phyloP scores from a whole-genome alignment of 2,329 filamentous ascomycete genomes.

The Sclerotinia spermophila region DNA sequence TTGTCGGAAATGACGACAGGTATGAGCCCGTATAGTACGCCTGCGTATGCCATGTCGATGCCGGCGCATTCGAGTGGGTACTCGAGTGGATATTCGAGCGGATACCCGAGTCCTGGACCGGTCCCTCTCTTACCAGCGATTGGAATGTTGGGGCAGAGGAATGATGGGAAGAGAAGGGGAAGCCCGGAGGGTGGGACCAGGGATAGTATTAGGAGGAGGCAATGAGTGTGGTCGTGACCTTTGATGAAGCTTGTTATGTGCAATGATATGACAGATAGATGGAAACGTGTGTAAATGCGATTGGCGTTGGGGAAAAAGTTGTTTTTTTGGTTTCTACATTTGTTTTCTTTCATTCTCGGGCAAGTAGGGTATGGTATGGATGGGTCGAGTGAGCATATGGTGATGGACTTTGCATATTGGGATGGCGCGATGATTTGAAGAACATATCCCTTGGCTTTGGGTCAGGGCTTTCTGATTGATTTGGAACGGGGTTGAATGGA shows the following conservation, averaged over 20 bases:
- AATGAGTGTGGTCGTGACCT: slow-evolving; percentile 28
- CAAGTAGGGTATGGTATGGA: background rate
- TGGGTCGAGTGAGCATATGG: slow-evolving; percentile 1
- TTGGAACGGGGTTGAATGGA: slow-evolving; percentile 26
- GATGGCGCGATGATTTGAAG: slow-evolving; percentile 13
- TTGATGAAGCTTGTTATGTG: background rate
- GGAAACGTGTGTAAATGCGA: slow-evolving; percentile 6
- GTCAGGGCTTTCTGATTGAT: slow-evolving; percentile 14
- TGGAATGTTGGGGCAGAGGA: slow-evolving; percentile 27
- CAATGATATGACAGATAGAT: background rate
- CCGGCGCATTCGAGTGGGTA: slow-evolving; percentile 22
- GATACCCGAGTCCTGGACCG: slow-evolving; percentile 43
- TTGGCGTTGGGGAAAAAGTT: slow-evolving; percentile 7
- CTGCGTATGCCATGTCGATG: slow-evolving; percentile 47
- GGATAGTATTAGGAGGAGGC: slow-evolving; percentile 46
- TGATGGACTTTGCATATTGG: slow-evolving; percentile 15
- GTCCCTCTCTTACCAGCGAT: slow-evolving; percentile 40
- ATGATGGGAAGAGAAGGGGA: slow-evolving; percentile 49
- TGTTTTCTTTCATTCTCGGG: background rate
- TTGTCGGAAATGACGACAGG: slow-evolving; percentile 63
- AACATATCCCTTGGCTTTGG: slow-evolving; percentile 5
- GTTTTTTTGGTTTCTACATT: background rate
- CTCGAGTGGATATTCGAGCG: slow-evolving; percentile 26
- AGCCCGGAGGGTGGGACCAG: slow-evolving; percentile 47
- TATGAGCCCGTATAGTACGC: slow-evolving; percentile 57